Evolutionary conservation across 345 rosid species (phyloP), one percentile per base, ranked within the genome.

Genomic region (Sisymbrium irio): DNA sequence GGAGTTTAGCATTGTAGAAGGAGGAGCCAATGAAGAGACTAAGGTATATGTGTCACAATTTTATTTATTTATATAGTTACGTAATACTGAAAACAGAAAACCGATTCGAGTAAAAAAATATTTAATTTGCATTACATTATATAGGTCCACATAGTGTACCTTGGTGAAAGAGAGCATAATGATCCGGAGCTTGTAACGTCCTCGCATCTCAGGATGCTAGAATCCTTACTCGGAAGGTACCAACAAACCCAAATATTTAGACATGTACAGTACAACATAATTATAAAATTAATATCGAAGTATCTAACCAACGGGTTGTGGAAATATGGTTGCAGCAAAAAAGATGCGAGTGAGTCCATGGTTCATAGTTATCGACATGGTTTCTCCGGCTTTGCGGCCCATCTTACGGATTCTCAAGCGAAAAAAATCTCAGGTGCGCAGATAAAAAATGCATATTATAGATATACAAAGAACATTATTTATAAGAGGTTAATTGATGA

Each of bases 311-410:
- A 50, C 6, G 17, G 14, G 22, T 25, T 54, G 53, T 14, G 51
- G 44, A 18, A 33, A 57, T 33, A 56, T 53, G 56, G 68, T 44
- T 80, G 72, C 88, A 87, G 90, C 83, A 81, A 35, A 57, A 4
- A 57, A 57, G 27, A 5, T 17, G 62, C 42, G 8, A 56, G 70
- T 35, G 78, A 80, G 70, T 78, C 60, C 62, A 79, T 89, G 47
- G 77, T 89, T 50, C 82, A 89, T 75, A 85, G 87, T 77, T 89
- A 85, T 81, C 81, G 78, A 41, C 90, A 89, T 74, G 86, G 88
- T 54, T 85, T 89, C 77, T 87, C 92, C 1, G 92, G 92, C 32
- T 89, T 89, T 71, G 90, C 96, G 5, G 96, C 90, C n/a, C 82
- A 86, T 79, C 85, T 89, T 46, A 83, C 89, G 2, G 84, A 81